A percentile compares a stretch with the other conserved stretches of the same genome.
Evolutionary conservation across 108 stramenopile genomes (phyloP).

Genomic region (Mayamaea pseudoterrestris): DNA sequence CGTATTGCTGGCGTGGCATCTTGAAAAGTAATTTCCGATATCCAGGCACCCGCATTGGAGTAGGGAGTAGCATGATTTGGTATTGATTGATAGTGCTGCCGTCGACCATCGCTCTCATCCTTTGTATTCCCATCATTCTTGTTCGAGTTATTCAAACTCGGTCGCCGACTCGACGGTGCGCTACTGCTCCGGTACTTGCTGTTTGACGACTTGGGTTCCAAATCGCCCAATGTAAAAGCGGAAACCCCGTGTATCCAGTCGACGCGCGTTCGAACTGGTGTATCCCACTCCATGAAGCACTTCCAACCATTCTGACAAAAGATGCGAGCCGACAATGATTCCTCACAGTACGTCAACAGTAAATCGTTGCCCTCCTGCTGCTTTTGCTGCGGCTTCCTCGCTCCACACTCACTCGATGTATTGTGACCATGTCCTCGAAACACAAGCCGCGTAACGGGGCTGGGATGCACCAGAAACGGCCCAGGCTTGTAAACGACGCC

Average conservation of each 20-base stretch:
- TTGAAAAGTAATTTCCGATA: constrained; percentile 70
- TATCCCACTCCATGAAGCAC: constrained; percentile 62
- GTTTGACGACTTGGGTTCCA: constrained; percentile 33
- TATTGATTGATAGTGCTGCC: constrained; percentile 13
- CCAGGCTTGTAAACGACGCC: constrained; percentile 70
- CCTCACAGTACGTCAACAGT: constrained; percentile 54
- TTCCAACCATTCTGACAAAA: constrained; percentile 71
- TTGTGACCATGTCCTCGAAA: constrained; percentile 56
- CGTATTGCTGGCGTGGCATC: constrained; percentile 71
- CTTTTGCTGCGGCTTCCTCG: neutral
- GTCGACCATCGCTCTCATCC: neutral
- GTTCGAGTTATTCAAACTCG: constrained; percentile 10
- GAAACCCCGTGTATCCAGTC: constrained; percentile 71
- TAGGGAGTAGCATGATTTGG: constrained; percentile 29
- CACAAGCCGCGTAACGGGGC: constrained; percentile 56
- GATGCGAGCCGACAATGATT: constrained; percentile 45
- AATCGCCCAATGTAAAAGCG: constrained; percentile 71
- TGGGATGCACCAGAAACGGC: constrained; percentile 59
- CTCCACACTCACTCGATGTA: constrained; percentile 13
- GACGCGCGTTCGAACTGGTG: constrained; percentile 52
- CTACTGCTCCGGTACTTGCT: neutral
- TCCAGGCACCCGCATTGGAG: constrained; percentile 73
- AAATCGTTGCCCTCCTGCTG: constrained; percentile 66
- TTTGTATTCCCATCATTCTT: constrained; percentile 3
- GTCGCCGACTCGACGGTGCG: constrained; percentile 6